Evolutionary conservation across 371 early-diverging fungal genomes (phyloP).

Genomic region (Smittium mucronatum): DNA sequence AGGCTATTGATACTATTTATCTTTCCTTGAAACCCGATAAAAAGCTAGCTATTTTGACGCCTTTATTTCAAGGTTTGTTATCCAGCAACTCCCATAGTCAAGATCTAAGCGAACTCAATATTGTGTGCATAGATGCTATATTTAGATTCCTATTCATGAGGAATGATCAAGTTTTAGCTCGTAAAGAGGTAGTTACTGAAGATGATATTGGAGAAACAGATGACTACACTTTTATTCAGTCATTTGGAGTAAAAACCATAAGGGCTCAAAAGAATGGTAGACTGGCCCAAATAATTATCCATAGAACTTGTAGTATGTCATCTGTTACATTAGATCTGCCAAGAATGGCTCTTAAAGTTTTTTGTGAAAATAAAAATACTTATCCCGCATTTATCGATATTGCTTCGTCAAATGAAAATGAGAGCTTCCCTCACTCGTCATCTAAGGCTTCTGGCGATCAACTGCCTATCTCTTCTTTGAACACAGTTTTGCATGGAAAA

Average conservation of each 20-base stretch:
- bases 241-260: constrained; percentile 69
- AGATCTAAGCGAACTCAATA: constrained; percentile 28
- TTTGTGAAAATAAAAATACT: constrained; percentile 28
- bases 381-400: background rate
- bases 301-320: constrained; percentile 68
- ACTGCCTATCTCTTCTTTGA: background rate
- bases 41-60: constrained; percentile 19
- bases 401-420: background rate
- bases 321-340: constrained; percentile 62
- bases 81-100: constrained; percentile 21
- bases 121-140: constrained; percentile 86
- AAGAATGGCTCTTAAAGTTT: constrained; percentile 24
- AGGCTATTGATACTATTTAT: constrained; percentile 82
- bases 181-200: constrained; percentile 13
- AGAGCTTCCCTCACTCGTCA: background rate
- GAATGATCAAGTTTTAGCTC: constrained; percentile 13
- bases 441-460: constrained; percentile 11
- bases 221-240: constrained; percentile 65
- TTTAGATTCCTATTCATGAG: constrained; percentile 55
- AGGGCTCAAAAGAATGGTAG: constrained; percentile 46
- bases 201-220: constrained; percentile 34
- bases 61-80: constrained; percentile 24
- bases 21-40: constrained; percentile 42
- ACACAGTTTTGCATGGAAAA: constrained; percentile 8
- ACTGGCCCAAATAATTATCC: constrained; percentile 68